Conservation (phyloP, 805 yeast genomes). For the Candida michaelii region DNA sequence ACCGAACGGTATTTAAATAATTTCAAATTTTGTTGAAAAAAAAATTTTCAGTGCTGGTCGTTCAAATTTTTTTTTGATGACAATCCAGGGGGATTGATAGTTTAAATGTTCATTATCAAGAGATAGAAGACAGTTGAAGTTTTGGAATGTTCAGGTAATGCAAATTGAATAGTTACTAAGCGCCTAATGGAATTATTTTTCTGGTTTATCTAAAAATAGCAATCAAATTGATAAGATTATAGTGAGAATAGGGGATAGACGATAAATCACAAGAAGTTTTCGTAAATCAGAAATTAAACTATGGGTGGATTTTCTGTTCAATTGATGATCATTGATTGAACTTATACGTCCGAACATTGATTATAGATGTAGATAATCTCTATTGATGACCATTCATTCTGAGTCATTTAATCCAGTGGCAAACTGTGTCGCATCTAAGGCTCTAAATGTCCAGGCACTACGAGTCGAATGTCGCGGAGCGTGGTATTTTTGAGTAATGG, state of each 20-base stretch:
- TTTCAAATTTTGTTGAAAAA: constrained; percentile 1
- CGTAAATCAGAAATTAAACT: too few species aligned
- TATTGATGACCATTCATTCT: neutral
- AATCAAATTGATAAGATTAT: neutral
- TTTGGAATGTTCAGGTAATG: neutral
- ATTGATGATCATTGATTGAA: too few species aligned
- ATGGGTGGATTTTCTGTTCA: too few species aligned
- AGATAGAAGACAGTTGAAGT: neutral
- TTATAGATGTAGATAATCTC: neutral
- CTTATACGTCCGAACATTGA: neutral
- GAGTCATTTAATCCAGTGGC: constrained; percentile 5
- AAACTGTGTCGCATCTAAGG: constrained; percentile 1
- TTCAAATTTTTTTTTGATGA: neutral
- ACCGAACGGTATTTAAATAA: constrained; percentile 7
- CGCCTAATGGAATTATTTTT: neutral
- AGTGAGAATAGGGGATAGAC: constrained; percentile 3
- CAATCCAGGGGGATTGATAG: neutral
- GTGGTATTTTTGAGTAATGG: too few species aligned
- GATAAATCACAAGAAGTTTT: too few species aligned
- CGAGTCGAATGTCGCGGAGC: too few species aligned
- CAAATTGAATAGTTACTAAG: neutral
- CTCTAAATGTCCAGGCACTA: too few species aligned
- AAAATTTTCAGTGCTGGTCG: constrained; percentile 7
- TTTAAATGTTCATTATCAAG: neutral
- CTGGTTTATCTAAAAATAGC: neutral